Evolutionary conservation across 305 asterid genomes (phyloP).

Genomic region (Salvia sclarea): DNA sequence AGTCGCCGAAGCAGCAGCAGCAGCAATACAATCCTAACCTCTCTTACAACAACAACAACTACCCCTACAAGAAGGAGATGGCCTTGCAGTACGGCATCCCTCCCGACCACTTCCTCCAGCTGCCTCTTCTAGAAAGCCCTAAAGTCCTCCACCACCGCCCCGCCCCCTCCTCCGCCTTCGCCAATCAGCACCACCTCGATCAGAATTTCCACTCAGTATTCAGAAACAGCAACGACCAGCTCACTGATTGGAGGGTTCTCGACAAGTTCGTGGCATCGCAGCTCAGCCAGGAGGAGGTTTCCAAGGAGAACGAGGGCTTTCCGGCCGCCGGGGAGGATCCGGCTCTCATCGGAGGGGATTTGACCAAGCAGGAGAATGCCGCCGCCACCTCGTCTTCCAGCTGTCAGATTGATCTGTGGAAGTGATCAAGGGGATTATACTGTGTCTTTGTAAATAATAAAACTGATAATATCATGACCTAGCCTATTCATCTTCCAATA

Average conservation of each 20-base stretch:
- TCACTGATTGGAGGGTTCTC: constrained; percentile 82
- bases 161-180: constrained; percentile 25
- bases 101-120: constrained; percentile 58
- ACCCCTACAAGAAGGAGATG: constrained; percentile 61
- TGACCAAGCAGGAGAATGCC: constrained; percentile 52
- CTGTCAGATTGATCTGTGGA: constrained; percentile 65
- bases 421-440: constrained; percentile 42
- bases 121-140: constrained; percentile 63
- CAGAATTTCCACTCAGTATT: constrained; percentile 33
- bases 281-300: constrained; percentile 71
- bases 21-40: constrained; percentile 38
- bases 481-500: constrained; percentile 35
- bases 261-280: constrained; percentile 90
- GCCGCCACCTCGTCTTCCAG: constrained; percentile 51
- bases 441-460: constrained; percentile 54
- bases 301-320: constrained; percentile 48
- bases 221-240: constrained; percentile 38
- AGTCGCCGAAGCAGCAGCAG: constrained; percentile 54
- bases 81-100: constrained; percentile 37
- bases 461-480: constrained; percentile 38
- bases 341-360: constrained; percentile 32
- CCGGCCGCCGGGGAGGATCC: constrained; percentile 38
- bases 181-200: constrained; percentile 31
- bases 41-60: constrained; percentile 39
- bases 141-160: constrained; percentile 33